Evolutionary conservation across 2,329 filamentous ascomycete species (phyloP), one percentile per base, ranked within the genome.

Genomic region (Colletotrichum coccodes): DNA sequence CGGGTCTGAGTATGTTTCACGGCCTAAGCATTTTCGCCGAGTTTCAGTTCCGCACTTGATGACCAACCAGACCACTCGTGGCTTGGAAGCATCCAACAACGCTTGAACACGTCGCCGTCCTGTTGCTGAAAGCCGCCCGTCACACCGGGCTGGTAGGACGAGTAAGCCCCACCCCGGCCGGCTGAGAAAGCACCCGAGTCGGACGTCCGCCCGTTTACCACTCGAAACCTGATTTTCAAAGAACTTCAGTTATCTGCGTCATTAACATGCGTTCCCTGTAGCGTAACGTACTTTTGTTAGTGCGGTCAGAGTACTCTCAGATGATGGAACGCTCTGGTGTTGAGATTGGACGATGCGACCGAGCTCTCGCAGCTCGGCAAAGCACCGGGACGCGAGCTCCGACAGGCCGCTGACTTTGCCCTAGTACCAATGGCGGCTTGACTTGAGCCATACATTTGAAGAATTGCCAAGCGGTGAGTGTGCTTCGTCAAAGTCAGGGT

Each of bases 171-270:
- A 18, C 16, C 21, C 38, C 23, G 26, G 30, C 11, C 60, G 53
- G 60, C n/a, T 54, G 47, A 8, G 14, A 23, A 21, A 54, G 21
- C 21, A 64, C 26, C 60, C 53, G 61, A 23, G 47, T 38, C 65
- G 53, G 60, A 68, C 54, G 38, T 68, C 65, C 65, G 65, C 40
- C 38, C 50, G 23, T 21, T 30, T 18, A 28, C 5, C 38, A 40
- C 16, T 18, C 28, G n/a, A 14, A 6, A 28, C 18, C 18, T 23
- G 47, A 49, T 11, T 32, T 18, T 1, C 3, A 44, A 16, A 14
- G 3, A 7, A 23, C 59, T 42, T 46, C 21, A 0, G 28, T 1
- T 3, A 38, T 12, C 16, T 57, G 34, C 12, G 5, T 26, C 12
- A 21, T 47, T 30, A 14, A 8, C 50, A 62, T 62, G n/a, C n/a